Evolutionary conservation across 441 rosid species (phyloP).

Genomic region (Populus hybrid): DNA sequence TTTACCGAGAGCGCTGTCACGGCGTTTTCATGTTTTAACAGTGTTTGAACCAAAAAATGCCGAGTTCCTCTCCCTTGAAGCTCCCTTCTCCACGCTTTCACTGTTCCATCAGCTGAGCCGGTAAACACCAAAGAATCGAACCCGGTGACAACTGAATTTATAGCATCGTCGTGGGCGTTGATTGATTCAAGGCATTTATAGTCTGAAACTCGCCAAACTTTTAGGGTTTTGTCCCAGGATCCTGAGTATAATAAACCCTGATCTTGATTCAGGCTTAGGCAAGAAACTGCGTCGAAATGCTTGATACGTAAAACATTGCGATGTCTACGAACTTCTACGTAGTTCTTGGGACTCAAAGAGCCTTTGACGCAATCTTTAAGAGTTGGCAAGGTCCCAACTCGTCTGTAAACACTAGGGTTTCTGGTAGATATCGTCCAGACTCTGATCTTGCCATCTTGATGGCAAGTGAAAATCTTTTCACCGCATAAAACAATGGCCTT

Average conservation of each 20-base stretch:
- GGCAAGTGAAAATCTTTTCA: slow-evolving; percentile 75
- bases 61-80: slow-evolving; percentile 64
- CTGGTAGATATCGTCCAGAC: slow-evolving; percentile 63
- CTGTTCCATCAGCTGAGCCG: slow-evolving; percentile 90
- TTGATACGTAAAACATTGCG: slow-evolving; percentile 48
- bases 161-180: slow-evolving; percentile 79
- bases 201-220: slow-evolving; percentile 73
- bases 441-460: slow-evolving; percentile 90
- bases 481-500: slow-evolving; percentile 72
- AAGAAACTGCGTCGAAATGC: slow-evolving; percentile 80
- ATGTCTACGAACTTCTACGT: slow-evolving; percentile 55
- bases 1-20: slow-evolving; percentile 69
- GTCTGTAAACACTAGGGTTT: slow-evolving; percentile 39
- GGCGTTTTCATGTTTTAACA: slow-evolving; percentile 75
- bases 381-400: slow-evolving; percentile 70
- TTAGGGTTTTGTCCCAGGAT: slow-evolving; percentile 89
- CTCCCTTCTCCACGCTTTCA: slow-evolving; percentile 86
- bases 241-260: slow-evolving; percentile 64
- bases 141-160: slow-evolving; percentile 61
- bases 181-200: slow-evolving; percentile 74
- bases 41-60: slow-evolving; percentile 72
- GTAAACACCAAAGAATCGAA: slow-evolving; percentile 78
- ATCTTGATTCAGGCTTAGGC: slow-evolving; percentile 68
- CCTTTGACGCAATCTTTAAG: slow-evolving; percentile 52
- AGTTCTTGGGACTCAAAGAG: slow-evolving; percentile 61